Evolutionary conservation across 192 early-diverging fungal genomes (phyloP), one percentile per base, ranked within the genome.

Genomic region (Umbelopsis sp.): DNA sequence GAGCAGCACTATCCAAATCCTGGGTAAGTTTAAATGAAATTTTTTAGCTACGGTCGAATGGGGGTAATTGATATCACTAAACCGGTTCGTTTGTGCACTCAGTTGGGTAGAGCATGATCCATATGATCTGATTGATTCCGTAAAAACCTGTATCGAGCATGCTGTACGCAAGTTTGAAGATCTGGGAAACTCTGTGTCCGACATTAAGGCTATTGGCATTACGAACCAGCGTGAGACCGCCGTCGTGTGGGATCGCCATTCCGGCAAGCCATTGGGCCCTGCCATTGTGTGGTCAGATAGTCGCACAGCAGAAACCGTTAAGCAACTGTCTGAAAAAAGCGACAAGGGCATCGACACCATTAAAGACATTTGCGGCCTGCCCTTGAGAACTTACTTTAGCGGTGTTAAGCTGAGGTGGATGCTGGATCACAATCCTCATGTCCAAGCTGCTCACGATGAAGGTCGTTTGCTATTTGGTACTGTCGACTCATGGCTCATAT

Each of bases 211-310:
- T 23, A 86, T 98, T 21, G 96, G 96, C 2, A 91, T 98, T 69
- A 98, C 96, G 18, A 98, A 96, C 81, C 96, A 98, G 77, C 89
- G 96, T 73, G 96, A 98, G 74, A 98, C 96, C 0, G 88, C 90
- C 5, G 87, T 95, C 35, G 93, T 85, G n/a, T 98, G 95, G 94
- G 95, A 98, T 81, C 84, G 69, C 44, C 77, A 67, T 44, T 91
- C 94, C 4, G 96, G 96, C 49, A 71, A 88, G 69, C 91, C 90
- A 2, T 80, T 97, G 44, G 89, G 89, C 53, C 89, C 93, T 73
- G 95, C 95, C 23, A 91, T 97, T 74, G 93, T 98, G 47, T 98
- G 96, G 96, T 90, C 88, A 66, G 96, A 98, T 67, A 84, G 85
- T 49, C 89, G 96, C 67, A 96, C 96, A 10, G 83, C 87, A 64